Evolutionary conservation across 371 early-diverging fungal species (phyloP).

Genomic region (Lichtheimia ramosa): DNA sequence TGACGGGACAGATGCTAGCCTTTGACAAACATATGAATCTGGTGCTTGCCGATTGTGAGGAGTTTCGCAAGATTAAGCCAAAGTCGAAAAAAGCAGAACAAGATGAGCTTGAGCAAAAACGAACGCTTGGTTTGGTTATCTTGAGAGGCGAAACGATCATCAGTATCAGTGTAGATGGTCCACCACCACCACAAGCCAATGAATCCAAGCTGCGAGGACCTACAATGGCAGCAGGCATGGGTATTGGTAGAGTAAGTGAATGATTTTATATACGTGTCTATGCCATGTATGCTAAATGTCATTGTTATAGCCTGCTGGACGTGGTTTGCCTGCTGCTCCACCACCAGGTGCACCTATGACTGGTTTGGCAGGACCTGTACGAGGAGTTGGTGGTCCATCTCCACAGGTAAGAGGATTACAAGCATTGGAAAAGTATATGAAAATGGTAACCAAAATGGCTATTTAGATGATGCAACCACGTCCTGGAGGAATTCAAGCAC

Average conservation of each 20-base stretch:
- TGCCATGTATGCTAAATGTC: background rate
- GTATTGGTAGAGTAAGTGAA: slow-evolving; percentile 58
- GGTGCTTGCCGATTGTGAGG: slow-evolving; percentile 96
- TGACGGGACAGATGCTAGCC: slow-evolving; percentile 96
- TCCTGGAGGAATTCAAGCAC: slow-evolving; percentile 49
- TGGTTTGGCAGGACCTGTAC: slow-evolving; percentile 85
- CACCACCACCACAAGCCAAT: slow-evolving; percentile 77
- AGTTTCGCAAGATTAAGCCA: slow-evolving; percentile 85
- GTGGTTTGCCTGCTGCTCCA: slow-evolving; percentile 82
- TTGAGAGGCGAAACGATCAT: slow-evolving; percentile 92
- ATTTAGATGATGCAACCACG: slow-evolving; percentile 67
- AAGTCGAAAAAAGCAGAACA: slow-evolving; percentile 54
- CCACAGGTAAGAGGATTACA: slow-evolving; percentile 50
- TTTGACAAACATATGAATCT: slow-evolving; percentile 98
- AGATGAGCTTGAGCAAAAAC: slow-evolving; percentile 69
- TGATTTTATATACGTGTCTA: background rate
- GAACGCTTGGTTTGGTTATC: slow-evolving; percentile 91
- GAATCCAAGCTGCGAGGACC: slow-evolving; percentile 53
- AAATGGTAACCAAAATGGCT: background rate
- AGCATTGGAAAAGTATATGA: background rate
- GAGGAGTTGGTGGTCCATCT: slow-evolving; percentile 91
- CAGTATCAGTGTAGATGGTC: slow-evolving; percentile 87
- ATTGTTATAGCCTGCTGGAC: slow-evolving; percentile 74
- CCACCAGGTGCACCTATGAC: slow-evolving; percentile 49
- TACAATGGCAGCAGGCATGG: slow-evolving; percentile 65